Evolutionary conservation across 1,139 yeast genomes (phyloP).

Genomic region (Pichiaceae sp.): DNA sequence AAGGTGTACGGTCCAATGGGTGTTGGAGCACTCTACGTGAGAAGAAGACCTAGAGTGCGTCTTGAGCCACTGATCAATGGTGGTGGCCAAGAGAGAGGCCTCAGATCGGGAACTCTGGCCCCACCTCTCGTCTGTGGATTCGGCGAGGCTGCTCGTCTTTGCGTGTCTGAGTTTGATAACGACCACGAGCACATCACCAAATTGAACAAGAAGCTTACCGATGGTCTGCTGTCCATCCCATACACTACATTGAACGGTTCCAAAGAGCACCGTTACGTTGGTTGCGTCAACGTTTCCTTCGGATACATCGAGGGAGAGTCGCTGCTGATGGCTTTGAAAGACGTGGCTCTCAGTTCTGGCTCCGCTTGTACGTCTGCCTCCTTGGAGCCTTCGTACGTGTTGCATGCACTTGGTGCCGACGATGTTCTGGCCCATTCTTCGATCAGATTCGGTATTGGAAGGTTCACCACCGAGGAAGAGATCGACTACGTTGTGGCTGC

Average conservation of each 20-base stretch:
- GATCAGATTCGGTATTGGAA: conserved; percentile 93
- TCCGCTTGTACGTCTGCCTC: conserved; percentile 99
- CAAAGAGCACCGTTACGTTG: conserved; percentile 62
- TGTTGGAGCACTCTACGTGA: conserved; percentile 87
- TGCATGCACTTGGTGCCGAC: conserved; percentile 95
- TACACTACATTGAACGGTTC: conserved; percentile 91
- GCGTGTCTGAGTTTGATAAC: conserved; percentile 62
- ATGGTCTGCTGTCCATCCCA: conserved; percentile 71
- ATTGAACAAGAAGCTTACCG: conserved; percentile 64
- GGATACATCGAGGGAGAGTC: conserved; percentile 99
- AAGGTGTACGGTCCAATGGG: conserved; percentile 99
- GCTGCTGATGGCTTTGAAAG: conserved; percentile 92
- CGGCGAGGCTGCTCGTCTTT: conserved; percentile 93
- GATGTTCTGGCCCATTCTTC: conserved; percentile 98
- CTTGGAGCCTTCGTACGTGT: conserved; percentile 91
- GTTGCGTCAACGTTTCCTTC: conserved; percentile 93
- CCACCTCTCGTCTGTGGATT: conserved; percentile 94
- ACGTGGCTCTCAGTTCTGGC: conserved; percentile 92
- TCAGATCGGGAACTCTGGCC: conserved; percentile 93
- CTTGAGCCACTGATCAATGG: conserved; percentile 91
- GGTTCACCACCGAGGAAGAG: conserved; percentile 95
- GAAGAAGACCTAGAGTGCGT: conserved; percentile 98
- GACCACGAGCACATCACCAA: conserved; percentile 64
- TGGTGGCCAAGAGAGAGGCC: conserved; percentile 99
- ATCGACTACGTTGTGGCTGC: conserved; percentile 89